Base-by-base conservation (phyloP, 257 asterid genomes). In the Ajuga chamaepitys region DNA sequence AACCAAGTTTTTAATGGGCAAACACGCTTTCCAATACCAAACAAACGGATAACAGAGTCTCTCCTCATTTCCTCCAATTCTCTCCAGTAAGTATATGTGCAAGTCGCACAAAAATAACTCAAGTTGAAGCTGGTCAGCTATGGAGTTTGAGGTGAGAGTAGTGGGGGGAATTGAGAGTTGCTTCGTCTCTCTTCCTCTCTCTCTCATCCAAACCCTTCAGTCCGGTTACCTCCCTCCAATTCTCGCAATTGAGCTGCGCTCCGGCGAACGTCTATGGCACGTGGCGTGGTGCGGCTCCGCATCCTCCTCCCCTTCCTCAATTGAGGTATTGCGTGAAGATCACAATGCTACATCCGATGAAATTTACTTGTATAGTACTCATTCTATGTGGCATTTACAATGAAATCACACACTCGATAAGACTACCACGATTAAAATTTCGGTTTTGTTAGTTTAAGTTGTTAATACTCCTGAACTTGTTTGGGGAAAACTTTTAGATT, bases 251-350 rank as follows among this genome's bases (percentile, higher is more conserved):
- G 86, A 90, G 58, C 96, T 94, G 35, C 83, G 89, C 57, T 82
- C 89, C 34, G 66, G 35, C 25, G 58, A 62, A 60, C 78, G 71
- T 41, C 75, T 81, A 46, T 94, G 95, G 89, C 86, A 81, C 70
- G 95, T 85, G 64, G 86, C 95, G 16, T 94, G 99, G 96, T 89
- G 92, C 62, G 99, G 95, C 73, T 77, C 95, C 52, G 94, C 95
- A 18, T 88, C 97, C 26, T 72, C 95, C 38, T 76, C 91, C 62
- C 76, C 96, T 26, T 80, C 83, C 38, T 76, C 95, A n/a, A 93
- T 93, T 48, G 94, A 93, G 97, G 99, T 84, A 28, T 16, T 59
- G 28, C 9, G 21, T 50, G 9, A 8, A 42, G 24, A 66, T 22
- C 21, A 5, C 56, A 14, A 45, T 50, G 45, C 45, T 38, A 38